A percentile compares a stretch with the other conserved stretches of the same genome.
phyloP scores from a whole-genome alignment of 352 stramenopile genomes.

The Peronosclerospora sorghi region DNA sequence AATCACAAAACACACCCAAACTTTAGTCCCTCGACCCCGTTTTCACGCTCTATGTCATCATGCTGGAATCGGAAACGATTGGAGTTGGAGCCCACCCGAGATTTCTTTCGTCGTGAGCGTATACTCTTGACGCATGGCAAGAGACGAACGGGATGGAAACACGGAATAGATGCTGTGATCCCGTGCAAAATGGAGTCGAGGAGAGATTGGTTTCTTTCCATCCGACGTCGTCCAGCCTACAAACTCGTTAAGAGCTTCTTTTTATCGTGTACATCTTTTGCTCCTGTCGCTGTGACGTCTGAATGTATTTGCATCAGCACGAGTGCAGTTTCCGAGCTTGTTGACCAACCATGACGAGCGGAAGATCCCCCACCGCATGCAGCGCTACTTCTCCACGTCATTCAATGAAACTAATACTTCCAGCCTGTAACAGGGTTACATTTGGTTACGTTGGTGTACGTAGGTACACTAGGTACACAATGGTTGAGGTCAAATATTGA shows the following conservation, averaged over 20 bases:
- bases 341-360: slow-evolving; percentile 68
- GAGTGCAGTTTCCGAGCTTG: slow-evolving; percentile 73
- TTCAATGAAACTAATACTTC: slow-evolving; percentile 80
- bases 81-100: slow-evolving; percentile 59
- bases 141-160: slow-evolving; percentile 30
- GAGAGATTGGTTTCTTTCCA: slow-evolving; percentile 52
- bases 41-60: background rate
- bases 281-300: slow-evolving; percentile 10
- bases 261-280: slow-evolving; percentile 42
- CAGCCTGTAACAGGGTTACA: no score
- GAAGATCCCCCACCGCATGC: slow-evolving; percentile 58
- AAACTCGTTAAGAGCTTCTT: slow-evolving; percentile 78
- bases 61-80: slow-evolving; percentile 77
- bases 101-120: slow-evolving; percentile 81
- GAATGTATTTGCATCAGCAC: slow-evolving; percentile 44
- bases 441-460: no score
- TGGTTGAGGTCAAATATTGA: no score
- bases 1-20: slow-evolving; percentile 1
- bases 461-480: no score
- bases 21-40: background rate
- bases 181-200: slow-evolving; percentile 61
- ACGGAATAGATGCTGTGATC: slow-evolving; percentile 67
- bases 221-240: slow-evolving; percentile 63
- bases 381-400: slow-evolving; percentile 72
- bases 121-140: slow-evolving; percentile 72